phyloP scores from a whole-genome alignment of 2,329 filamentous ascomycete species.

The Ascochyta clinopodiicola region DNA sequence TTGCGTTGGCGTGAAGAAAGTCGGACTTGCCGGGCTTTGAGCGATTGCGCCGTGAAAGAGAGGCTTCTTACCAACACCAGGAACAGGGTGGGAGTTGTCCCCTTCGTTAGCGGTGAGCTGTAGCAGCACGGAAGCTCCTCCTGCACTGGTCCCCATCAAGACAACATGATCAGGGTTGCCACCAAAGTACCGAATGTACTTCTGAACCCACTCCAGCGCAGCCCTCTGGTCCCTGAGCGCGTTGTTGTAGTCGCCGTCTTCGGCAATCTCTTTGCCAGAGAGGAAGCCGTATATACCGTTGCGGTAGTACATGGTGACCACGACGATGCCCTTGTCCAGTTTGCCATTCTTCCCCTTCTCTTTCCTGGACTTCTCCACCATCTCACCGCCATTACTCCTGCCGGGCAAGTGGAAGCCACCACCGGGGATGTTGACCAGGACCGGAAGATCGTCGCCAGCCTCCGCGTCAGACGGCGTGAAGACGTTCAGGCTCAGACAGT shows the following conservation, averaged over 20 bases:
- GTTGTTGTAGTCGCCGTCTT: constrained; percentile 45
- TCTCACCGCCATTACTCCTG: constrained; percentile 39
- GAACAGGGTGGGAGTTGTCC: constrained; percentile 34
- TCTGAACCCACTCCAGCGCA: constrained; percentile 51
- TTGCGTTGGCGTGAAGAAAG: constrained; percentile 41
- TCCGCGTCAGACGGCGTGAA: constrained; percentile 43
- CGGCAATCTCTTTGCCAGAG: constrained; percentile 50
- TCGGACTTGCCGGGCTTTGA: constrained; percentile 41
- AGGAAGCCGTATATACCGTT: constrained; percentile 55
- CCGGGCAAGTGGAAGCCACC: constrained; percentile 51
- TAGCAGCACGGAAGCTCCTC: constrained; percentile 39
- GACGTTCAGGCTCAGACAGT: constrained; percentile 53
- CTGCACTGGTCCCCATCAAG: constrained; percentile 51
- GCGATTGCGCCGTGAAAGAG: constrained; percentile 44
- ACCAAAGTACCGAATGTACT: constrained; percentile 54
- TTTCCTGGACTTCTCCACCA: constrained; percentile 39
- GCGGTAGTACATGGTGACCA: constrained; percentile 45
- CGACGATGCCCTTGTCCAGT: constrained; percentile 41
- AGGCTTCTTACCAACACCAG: constrained; percentile 35
- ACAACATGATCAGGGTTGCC: constrained; percentile 56
- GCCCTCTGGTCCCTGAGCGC: constrained; percentile 49
- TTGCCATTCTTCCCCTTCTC: constrained; percentile 36
- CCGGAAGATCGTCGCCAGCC: constrained; percentile 43
- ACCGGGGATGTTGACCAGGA: constrained; percentile 56
- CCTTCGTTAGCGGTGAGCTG: constrained; percentile 42